These are phyloP conservation scores for Tuber calosporum DNA, from an alignment of 495 filamentous ascomycete genomes.

Conservation along the genomic window DNA sequence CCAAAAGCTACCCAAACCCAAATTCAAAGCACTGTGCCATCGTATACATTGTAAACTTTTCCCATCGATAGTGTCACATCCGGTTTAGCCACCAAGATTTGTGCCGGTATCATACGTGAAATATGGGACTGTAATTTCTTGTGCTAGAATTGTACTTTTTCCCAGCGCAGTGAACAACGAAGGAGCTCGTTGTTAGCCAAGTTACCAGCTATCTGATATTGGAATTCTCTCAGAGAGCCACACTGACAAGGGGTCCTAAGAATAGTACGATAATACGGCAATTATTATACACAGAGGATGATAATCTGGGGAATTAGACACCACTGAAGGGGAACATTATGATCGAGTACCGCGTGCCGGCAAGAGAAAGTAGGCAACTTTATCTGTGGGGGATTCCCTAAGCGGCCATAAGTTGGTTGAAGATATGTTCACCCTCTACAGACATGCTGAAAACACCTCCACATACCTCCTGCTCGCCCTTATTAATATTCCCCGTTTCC, in stretches of 20 bases:
- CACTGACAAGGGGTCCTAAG: background rate
- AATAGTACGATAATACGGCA: background rate
- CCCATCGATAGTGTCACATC: background rate
- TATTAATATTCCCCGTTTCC: slow-evolving; percentile 1
- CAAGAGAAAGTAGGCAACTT: background rate
- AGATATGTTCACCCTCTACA: background rate
- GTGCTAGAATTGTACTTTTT: background rate
- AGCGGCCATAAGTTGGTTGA: background rate
- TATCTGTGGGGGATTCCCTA: background rate
- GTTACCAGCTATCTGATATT: background rate
- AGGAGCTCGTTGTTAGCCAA: background rate
- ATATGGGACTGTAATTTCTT: background rate
- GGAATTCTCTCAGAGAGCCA: background rate
- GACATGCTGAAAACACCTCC: background rate
- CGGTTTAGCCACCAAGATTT: background rate
- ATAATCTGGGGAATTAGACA: background rate
- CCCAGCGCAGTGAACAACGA: background rate
- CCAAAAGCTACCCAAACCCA: background rate
- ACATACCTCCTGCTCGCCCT: background rate
- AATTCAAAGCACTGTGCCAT: background rate
- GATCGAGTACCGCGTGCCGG: background rate
- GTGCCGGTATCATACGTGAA: background rate
- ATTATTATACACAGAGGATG: background rate
- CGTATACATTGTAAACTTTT: background rate
- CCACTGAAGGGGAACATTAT: background rate